Percentiles rank a stretch among this genome's conserved stretches.
phyloP scores from a whole-genome alignment of 257 asterid genomes.

The Petunia secreta region DNA sequence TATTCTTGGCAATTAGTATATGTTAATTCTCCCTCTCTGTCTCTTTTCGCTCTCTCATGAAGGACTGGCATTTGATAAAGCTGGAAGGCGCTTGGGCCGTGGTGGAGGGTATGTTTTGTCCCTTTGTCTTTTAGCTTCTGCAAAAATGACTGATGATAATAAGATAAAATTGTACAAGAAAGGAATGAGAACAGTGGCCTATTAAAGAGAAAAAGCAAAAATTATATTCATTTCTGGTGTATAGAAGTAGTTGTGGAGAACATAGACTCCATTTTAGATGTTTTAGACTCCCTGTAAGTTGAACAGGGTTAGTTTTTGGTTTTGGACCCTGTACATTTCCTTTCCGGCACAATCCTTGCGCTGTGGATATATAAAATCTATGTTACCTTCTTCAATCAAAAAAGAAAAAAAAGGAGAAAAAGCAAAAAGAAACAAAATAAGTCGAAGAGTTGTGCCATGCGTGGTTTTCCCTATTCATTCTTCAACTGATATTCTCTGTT shows the following conservation, averaged over 20 bases:
- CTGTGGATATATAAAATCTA: no score
- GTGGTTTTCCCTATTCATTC: not conserved
- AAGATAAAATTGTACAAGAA: constrained; percentile 4
- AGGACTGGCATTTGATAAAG: constrained; percentile 96
- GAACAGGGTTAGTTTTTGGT: no score
- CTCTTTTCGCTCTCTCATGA: not conserved
- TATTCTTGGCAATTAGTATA: not conserved
- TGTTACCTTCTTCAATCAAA: no score
- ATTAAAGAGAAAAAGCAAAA: not conserved
- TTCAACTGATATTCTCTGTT: not conserved
- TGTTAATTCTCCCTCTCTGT: not conserved
- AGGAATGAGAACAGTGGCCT: not conserved
- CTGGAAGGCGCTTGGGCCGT: constrained; percentile 94
- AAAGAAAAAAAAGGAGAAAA: no score
- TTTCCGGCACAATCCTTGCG: no score
- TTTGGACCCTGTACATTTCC: no score
- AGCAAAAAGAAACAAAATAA: not conserved
- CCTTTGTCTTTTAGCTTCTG: not conserved
- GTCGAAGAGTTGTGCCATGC: not conserved
- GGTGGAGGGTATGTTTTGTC: constrained; percentile 88
- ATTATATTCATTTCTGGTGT: no score
- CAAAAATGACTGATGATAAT: no score
- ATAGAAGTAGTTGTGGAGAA: no score
- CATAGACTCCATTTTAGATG: no score
- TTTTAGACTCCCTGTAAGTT: no score